Base-by-base conservation (phyloP, 2,329 filamentous ascomycete genomes). In the Fusarium sp. region DNA sequence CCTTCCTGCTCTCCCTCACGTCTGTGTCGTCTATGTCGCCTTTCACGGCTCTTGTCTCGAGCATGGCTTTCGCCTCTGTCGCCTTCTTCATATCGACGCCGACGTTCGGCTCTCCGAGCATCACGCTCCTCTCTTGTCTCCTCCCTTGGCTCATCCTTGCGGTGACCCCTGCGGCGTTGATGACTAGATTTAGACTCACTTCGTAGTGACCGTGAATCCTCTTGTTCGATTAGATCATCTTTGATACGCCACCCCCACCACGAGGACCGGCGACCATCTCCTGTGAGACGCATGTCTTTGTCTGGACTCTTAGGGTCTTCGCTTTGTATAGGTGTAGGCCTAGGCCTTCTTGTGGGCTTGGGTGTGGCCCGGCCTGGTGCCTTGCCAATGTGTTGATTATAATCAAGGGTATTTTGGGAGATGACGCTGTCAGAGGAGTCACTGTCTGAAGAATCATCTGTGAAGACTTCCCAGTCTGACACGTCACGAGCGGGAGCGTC, bases 401-500 rank as follows among this genome's bases (percentile, higher is more conserved):
- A 63, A 28, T 63, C 60, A 54, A 63, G 49, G 31, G 60, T 63
- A 58, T 63, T 63, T 43, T 63, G 60, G 15, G 60, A 63, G 44
- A 43, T 38, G 7, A 63, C 60, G 46, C 60, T 63, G 11, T 63
- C 60, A 21, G 60, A 63, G 26, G 62, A 58, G 7, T 63, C 60
- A 55, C 60, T 63, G 11, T 63, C 60, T 26, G 60, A 63, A 21
- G 62, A 58, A 2, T 63, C 60, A 60, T 63, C 60, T 21, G 60
- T 63, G 19, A 63, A 63, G 24, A 63, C 60, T 53, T 63, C 60
- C 60, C 60, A 63, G 21, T 63, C 60, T 17, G 60, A 63, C 5
- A 63, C 60, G 60, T 63, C 60, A 63, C 60, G 60, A 45, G 52
- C 58, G 39, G 60, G 58, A 63, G 60, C 58, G 49, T 62, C 61